Evolutionary conservation across 805 yeast species (phyloP).

Genomic region (Candida coquimbonensis): DNA sequence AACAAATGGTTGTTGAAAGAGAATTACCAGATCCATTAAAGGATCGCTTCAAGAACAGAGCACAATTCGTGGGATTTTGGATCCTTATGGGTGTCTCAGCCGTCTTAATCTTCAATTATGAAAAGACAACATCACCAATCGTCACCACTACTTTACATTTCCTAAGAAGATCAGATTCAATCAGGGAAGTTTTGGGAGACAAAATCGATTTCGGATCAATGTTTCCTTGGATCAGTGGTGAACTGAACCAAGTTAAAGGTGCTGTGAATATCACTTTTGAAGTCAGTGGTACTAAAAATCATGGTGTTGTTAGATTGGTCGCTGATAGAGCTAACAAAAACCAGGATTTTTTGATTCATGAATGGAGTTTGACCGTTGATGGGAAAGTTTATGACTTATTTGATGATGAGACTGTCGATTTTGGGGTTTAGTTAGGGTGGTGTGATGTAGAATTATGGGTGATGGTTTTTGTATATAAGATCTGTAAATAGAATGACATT

Average conservation of each 20-base stretch:
- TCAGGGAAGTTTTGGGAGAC: constrained; percentile 60
- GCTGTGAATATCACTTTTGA: constrained; percentile 64
- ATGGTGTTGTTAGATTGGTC: constrained; percentile 50
- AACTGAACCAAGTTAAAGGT: constrained; percentile 77
- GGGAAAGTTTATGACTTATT: constrained; percentile 41
- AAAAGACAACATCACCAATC: constrained; percentile 83
- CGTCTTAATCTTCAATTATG: constrained; percentile 80
- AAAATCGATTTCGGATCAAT: constrained; percentile 67
- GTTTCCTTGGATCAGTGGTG: constrained; percentile 88
- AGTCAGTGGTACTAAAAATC: constrained; percentile 60
- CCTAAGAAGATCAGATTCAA: constrained; percentile 65
- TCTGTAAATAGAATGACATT: background rate
- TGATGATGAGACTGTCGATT: constrained; percentile 36
- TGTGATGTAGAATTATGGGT: background rate
- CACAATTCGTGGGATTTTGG: constrained; percentile 49
- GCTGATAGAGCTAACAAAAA: constrained; percentile 62
- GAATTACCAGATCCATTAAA: constrained; percentile 77
- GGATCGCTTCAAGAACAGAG: constrained; percentile 43
- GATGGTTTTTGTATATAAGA: background rate
- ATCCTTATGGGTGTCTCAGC: constrained; percentile 47
- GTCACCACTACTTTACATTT: constrained; percentile 82
- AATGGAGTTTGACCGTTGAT: constrained; percentile 52
- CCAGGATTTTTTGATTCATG: constrained; percentile 50
- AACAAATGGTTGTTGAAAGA: constrained; percentile 41
- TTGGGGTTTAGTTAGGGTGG: constrained; percentile 14